Base-by-base conservation (phyloP, 148 eudicot species). In the Spergularia bocconei region DNA sequence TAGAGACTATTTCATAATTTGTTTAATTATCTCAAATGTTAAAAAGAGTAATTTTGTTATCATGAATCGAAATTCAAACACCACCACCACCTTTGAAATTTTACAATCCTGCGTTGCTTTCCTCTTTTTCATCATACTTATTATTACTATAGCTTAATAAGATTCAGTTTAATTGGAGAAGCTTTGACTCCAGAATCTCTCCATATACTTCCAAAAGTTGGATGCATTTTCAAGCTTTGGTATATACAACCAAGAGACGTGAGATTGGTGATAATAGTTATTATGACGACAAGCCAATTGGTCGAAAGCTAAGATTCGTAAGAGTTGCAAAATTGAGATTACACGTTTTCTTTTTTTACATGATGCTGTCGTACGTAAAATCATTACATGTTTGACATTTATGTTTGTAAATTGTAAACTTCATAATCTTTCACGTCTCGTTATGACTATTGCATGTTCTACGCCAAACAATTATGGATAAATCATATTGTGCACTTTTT, bases 331-430 rank as follows among this genome's bases (percentile, higher is more conserved):
- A 19, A 6, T 29, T 19, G 13, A 33, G 36, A 33, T 56, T 55
- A 69, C 74, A 71, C 63, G 63, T 71, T 48, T 71, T 39, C 17
- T 6, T 6, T 21, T 15, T 13, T 70, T 13, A 33, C 66, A 62
- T 58, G 29, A 10, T 62, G 64, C 12, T 15, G 66, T 29, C 12
- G 10, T 25, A 4, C 62, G 7, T n/a, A 58, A 21, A 58, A n/a
- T 20, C 62, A 23, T 62, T 25, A 62, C 66, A 11, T 33, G 14
- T 62, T 62, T 29, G n/a, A 33, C 14, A 60, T 60, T 7, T n/a
- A 13, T 56, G 19, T 7, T 56, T 3, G 5, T 56, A 56, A 56
- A 11, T 12, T n/a, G 23, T 8, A 19, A 58, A 19, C 62, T 58
- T 20, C 23, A 8, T 23, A 13, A 23, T 25, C 64, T 61, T 62